A percentile compares a stretch with the other conserved stretches of the same genome.
Evolutionary conservation across 2,329 filamentous ascomycete genomes (phyloP).

Genomic region (Beauveria bassiana): DNA sequence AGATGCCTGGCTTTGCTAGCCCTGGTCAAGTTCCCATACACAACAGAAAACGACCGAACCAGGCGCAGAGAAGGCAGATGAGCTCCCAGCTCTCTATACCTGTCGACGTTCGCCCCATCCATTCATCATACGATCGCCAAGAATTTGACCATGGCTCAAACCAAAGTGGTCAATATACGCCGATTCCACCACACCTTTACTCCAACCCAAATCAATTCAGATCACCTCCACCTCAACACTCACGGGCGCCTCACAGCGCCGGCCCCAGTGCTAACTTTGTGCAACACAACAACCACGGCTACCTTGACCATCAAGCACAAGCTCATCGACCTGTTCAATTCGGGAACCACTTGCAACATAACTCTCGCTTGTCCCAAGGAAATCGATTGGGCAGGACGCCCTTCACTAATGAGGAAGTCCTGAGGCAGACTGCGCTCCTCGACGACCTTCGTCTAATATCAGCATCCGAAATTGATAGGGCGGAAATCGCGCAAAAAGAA

Average conservation of each 20-base stretch:
- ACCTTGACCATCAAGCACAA: neutral
- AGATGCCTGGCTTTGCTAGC: neutral
- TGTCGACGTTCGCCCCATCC: slow-evolving; percentile 38
- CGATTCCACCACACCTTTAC: neutral
- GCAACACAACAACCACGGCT: neutral
- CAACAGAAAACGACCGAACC: slow-evolving; percentile 47
- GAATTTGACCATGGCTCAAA: slow-evolving; percentile 20
- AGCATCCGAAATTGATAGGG: slow-evolving; percentile 52
- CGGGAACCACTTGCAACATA: slow-evolving; percentile 17
- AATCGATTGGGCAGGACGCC: slow-evolving; percentile 18
- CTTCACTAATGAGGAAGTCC: slow-evolving; percentile 37
- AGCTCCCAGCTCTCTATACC: slow-evolving; percentile 50
- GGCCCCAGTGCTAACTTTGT: neutral
- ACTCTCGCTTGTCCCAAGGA: slow-evolving; percentile 13
- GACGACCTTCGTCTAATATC: slow-evolving; percentile 42
- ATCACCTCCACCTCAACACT: neutral
- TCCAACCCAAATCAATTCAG: neutral
- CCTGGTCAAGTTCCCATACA: neutral
- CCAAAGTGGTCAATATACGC: slow-evolving; percentile 8
- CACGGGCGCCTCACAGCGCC: neutral
- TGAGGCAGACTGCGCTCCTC: slow-evolving; percentile 40
- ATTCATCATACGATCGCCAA: slow-evolving; percentile 21
- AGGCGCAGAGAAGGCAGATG: slow-evolving; percentile 57
- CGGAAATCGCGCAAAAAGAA: slow-evolving; percentile 65
- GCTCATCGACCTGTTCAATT: slow-evolving; percentile 10